These are phyloP conservation scores for Amanita rimosa DNA, from an alignment of 768 basidiomycete species.

Conservation along the genomic window DNA sequence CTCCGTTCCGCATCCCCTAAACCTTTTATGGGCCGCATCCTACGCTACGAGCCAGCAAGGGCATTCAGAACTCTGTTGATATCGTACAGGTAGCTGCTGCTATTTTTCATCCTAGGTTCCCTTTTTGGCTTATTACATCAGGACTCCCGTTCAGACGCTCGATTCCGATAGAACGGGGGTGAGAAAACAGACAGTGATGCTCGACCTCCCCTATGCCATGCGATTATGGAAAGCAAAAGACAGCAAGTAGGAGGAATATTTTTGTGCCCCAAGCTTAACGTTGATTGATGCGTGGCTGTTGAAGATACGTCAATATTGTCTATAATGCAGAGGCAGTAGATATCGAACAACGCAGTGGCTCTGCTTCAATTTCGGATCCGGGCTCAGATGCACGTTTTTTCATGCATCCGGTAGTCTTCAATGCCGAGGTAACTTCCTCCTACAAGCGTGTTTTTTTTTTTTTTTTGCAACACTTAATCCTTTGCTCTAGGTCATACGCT, in stretches of 20 bases:
- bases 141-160: slow-evolving; percentile 25
- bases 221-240: slow-evolving; percentile 41
- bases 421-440: slow-evolving; percentile 36
- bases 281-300: not conserved
- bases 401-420: slow-evolving; percentile 46
- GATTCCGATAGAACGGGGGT: slow-evolving; percentile 13
- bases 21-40: slow-evolving; percentile 57
- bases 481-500: slow-evolving; percentile 33
- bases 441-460: not conserved
- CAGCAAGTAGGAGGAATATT: slow-evolving; percentile 31
- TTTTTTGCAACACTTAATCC: not conserved
- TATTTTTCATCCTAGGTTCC: slow-evolving; percentile 4
- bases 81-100: slow-evolving; percentile 49
- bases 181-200: slow-evolving; percentile 20
- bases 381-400: slow-evolving; percentile 25
- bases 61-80: slow-evolving; percentile 65
- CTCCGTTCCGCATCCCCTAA: slow-evolving; percentile 44
- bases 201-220: slow-evolving; percentile 50
- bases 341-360: slow-evolving; percentile 18
- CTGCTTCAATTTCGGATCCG: slow-evolving; percentile 9
- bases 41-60: slow-evolving; percentile 72
- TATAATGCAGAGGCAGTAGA: slow-evolving; percentile 49
- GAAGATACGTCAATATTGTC: slow-evolving; percentile 29
- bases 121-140: slow-evolving; percentile 7
- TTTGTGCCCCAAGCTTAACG: not conserved